A percentile compares a stretch with the other conserved stretches of the same genome.
Evolutionary conservation across 305 asterid genomes (phyloP).

Genomic region (Plantago lanceolata): DNA sequence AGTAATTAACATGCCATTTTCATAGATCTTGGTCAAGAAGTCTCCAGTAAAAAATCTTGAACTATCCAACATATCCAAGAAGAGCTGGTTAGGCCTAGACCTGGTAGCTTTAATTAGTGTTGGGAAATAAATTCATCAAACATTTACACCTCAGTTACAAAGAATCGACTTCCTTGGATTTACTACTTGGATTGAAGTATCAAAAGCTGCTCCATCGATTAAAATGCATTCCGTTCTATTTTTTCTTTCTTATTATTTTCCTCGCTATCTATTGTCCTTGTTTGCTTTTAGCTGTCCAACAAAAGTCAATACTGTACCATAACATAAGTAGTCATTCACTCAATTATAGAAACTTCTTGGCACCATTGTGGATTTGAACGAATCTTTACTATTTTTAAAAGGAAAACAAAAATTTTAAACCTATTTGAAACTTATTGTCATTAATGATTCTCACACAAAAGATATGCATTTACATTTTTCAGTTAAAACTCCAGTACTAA

Average conservation of each 20-base stretch:
- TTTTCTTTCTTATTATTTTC: no score
- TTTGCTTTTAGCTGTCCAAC: neutral
- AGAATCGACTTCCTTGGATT: neutral
- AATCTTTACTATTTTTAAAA: neutral
- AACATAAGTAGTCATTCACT: neutral
- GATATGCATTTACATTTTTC: neutral
- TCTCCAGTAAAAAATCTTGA: neutral
- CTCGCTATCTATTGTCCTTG: no score
- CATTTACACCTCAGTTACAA: neutral
- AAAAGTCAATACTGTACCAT: neutral
- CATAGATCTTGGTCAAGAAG: neutral
- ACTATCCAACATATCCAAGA: neutral
- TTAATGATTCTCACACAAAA: slow-evolving; percentile 15
- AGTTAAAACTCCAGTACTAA: slow-evolving; percentile 28
- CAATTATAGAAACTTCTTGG: neutral
- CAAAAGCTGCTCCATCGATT: no score
- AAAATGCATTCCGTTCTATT: no score
- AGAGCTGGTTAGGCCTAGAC: neutral
- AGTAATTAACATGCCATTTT: neutral
- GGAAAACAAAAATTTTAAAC: no score
- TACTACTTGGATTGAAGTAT: no score
- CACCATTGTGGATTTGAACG: neutral
- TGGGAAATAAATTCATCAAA: no score
- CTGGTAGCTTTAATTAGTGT: neutral
- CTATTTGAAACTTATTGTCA: neutral